Evolutionary conservation across 257 asterid species (phyloP).

Genomic region (Solanum corneliomulleri): DNA sequence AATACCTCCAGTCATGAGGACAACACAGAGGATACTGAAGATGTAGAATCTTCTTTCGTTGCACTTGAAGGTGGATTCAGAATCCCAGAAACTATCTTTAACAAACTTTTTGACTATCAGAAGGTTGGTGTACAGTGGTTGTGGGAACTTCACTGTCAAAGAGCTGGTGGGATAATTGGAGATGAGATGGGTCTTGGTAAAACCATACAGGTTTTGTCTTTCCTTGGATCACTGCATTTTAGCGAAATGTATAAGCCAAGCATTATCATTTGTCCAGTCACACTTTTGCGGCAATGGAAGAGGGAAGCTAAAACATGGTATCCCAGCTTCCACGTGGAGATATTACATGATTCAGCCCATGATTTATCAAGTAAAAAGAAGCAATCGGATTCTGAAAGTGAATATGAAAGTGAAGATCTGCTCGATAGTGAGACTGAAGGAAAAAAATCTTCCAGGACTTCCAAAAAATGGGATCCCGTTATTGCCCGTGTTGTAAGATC

Average conservation of each 20-base stretch:
- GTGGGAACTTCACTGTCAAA: conserved; percentile 99
- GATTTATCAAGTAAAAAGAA: conserved; percentile 43
- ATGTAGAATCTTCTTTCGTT: conserved; percentile 43
- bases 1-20: conserved; percentile 45
- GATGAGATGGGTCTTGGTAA: conserved; percentile 99
- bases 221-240: conserved; percentile 87
- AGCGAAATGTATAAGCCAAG: conserved; percentile 88
- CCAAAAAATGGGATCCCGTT: conserved; percentile 71
- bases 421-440: conserved; percentile 47
- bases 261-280: conserved; percentile 85
- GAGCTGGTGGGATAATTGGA: conserved; percentile 95
- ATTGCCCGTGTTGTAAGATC: conserved; percentile 68
- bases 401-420: conserved; percentile 52
- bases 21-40: conserved; percentile 42
- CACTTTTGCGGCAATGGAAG: conserved; percentile 89
- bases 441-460: conserved; percentile 27
- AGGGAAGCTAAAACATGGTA: conserved; percentile 92
- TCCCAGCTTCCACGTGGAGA: conserved; percentile 67
- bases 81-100: conserved; percentile 63
- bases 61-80: conserved; percentile 89
- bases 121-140: conserved; percentile 98
- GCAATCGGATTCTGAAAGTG: conserved; percentile 49
- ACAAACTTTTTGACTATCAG: conserved; percentile 83
- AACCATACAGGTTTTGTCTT: conserved; percentile 79
- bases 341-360: conserved; percentile 85